Conservation (phyloP, 2,329 filamentous ascomycete genomes). For the Fusarium subglutinans region DNA sequence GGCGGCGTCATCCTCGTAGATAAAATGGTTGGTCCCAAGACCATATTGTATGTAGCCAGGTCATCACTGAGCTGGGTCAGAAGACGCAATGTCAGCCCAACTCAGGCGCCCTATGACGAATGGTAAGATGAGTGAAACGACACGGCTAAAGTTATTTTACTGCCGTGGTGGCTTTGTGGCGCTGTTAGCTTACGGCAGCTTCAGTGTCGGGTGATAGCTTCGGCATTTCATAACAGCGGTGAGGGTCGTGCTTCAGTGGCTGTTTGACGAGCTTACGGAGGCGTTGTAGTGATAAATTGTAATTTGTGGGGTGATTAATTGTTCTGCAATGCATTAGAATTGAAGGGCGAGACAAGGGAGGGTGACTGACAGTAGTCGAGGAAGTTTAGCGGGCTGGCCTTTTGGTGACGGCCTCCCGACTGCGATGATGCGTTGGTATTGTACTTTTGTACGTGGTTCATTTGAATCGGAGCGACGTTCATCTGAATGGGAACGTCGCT, state of each 20-base stretch:
- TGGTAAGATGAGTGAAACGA: neutral
- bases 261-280: neutral
- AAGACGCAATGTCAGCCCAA: neutral
- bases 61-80: neutral
- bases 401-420: neutral
- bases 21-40: neutral
- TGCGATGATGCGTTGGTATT: neutral
- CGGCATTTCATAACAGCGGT: slow-evolving; percentile 5
- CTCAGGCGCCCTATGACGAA: slow-evolving; percentile 4
- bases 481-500: slow-evolving; percentile 9
- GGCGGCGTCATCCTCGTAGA: neutral
- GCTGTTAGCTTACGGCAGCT: neutral
- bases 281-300: neutral
- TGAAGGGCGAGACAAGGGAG: neutral
- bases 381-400: slow-evolving; percentile 6
- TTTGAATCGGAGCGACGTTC: slow-evolving; percentile 3
- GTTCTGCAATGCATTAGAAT: neutral
- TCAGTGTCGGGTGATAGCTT: neutral
- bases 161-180: neutral
- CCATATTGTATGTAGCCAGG: neutral
- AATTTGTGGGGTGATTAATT: neutral
- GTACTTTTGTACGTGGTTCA: neutral
- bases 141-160: neutral
- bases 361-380: slow-evolving; percentile 5
- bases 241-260: neutral